A percentile compares a stretch with the other conserved stretches of the same genome.
Evolutionary conservation across 306 rosid genomes (phyloP).

Genomic region (Trifolium pratense): DNA sequence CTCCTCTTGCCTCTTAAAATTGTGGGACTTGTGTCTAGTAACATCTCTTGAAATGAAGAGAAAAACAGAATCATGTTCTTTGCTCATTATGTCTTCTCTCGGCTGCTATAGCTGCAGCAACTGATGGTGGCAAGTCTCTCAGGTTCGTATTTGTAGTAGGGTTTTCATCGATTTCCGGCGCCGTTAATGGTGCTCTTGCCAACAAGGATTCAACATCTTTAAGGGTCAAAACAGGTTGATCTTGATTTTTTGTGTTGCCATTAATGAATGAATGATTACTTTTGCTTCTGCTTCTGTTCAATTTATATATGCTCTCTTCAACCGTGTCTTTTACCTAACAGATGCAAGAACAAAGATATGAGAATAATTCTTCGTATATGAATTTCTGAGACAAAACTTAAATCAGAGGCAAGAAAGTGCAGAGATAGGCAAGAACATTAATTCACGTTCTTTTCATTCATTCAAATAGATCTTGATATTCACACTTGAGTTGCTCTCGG

Average conservation of each 20-base stretch:
- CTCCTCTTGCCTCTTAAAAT: conserved; percentile 37
- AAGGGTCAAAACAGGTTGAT: conserved; percentile 76
- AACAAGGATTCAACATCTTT: conserved; percentile 81
- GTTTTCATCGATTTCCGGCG: conserved; percentile 55
- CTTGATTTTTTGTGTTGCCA: conserved; percentile 86
- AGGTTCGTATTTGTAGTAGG: conserved; percentile 48
- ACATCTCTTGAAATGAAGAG: conserved; percentile 33
- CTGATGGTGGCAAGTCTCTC: conserved; percentile 77
- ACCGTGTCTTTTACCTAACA: conserved; percentile 84
- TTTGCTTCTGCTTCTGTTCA: conserved; percentile 75
- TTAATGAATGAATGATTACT: conserved; percentile 63
- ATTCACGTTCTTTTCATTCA: neutral
- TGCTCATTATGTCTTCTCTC: conserved; percentile 76
- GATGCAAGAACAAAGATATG: conserved; percentile 19
- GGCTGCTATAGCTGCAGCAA: conserved; percentile 90
- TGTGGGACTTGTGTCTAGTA: conserved; percentile 24
- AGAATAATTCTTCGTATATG: conserved; percentile 14
- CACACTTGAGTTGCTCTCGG: no score
- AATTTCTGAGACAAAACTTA: conserved; percentile 17
- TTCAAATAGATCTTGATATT: conserved; percentile 13
- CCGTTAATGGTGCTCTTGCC: conserved; percentile 53
- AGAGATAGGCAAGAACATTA: conserved; percentile 17
- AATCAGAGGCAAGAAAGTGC: conserved; percentile 16
- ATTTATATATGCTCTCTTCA: conserved; percentile 84
- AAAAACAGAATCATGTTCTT: conserved; percentile 40